phyloP scores from a whole-genome alignment of 345 rosid genomes.

The Lepidium didymum region DNA sequence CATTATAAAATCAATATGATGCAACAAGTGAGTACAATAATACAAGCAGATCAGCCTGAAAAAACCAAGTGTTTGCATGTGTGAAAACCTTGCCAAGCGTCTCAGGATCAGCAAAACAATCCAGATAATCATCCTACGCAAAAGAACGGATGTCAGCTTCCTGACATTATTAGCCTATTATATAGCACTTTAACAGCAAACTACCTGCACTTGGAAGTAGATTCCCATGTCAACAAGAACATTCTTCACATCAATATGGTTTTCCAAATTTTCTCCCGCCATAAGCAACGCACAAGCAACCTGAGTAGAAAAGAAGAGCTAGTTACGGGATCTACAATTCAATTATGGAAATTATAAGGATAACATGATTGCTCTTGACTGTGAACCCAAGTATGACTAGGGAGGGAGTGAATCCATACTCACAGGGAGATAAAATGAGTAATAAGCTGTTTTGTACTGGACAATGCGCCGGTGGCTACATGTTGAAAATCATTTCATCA shows the following conservation, averaged over 20 bases:
- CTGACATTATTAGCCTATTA: neutral
- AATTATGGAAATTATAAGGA: neutral
- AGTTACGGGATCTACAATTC: neutral
- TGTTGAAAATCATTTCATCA: slow-evolving; percentile 13
- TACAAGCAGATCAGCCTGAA: neutral
- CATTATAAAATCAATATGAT: slow-evolving; percentile 5
- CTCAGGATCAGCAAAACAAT: slow-evolving; percentile 73
- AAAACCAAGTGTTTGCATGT: neutral
- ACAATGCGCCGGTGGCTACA: slow-evolving; percentile 74
- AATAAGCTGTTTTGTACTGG: slow-evolving; percentile 72
- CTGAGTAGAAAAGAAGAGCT: slow-evolving; percentile 28
- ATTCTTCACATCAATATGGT: slow-evolving; percentile 54
- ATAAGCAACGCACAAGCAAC: slow-evolving; percentile 79
- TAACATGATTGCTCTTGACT: neutral
- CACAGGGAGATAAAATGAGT: slow-evolving; percentile 82
- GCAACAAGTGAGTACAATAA: neutral
- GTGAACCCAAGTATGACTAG: neutral
- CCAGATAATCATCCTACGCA: slow-evolving; percentile 74
- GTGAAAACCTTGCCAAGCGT: slow-evolving; percentile 62
- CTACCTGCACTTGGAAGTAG: slow-evolving; percentile 83
- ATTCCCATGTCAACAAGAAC: slow-evolving; percentile 68
- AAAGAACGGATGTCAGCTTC: neutral
- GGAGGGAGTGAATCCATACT: slow-evolving; percentile 24
- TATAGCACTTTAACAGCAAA: neutral
- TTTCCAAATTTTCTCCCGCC: slow-evolving; percentile 67